Percentiles rank a stretch among this genome's conserved stretches.
Evolutionary conservation across 257 asterid genomes (phyloP).

Genomic region (Nicotiana attenuata): DNA sequence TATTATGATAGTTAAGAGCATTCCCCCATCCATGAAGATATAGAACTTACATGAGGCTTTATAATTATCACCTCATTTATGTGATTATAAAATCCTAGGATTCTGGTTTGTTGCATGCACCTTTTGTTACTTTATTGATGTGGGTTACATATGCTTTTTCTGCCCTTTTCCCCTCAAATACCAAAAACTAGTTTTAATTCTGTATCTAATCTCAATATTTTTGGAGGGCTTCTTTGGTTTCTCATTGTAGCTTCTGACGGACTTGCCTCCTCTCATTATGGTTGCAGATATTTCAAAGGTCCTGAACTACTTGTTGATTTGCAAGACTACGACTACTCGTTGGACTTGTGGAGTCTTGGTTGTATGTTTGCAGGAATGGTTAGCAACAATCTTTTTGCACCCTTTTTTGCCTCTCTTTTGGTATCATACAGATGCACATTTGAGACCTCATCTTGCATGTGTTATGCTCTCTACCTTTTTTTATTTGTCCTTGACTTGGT

Average conservation of each 20-base stretch:
- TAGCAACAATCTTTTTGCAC: neutral
- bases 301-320: conserved; percentile 62
- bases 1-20: neutral
- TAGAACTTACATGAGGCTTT: neutral
- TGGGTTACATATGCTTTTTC: neutral
- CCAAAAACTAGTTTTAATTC: neutral
- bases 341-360: conserved; percentile 75
- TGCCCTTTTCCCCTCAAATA: neutral
- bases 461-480: neutral
- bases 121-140: neutral
- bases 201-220: neutral
- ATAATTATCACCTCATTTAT: neutral
- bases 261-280: neutral
- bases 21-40: neutral
- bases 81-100: neutral
- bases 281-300: conserved; percentile 36
- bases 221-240: neutral
- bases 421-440: neutral
- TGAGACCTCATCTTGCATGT: conserved; percentile 4
- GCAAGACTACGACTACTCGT: conserved; percentile 73
- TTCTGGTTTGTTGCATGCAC: neutral
- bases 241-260: neutral
- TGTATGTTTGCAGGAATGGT: conserved; percentile 53
- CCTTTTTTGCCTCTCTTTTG: neutral
- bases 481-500: conserved; percentile 3